phyloP scores from a whole-genome alignment of 352 stramenopile genomes.

The Phytopythium montanum region DNA sequence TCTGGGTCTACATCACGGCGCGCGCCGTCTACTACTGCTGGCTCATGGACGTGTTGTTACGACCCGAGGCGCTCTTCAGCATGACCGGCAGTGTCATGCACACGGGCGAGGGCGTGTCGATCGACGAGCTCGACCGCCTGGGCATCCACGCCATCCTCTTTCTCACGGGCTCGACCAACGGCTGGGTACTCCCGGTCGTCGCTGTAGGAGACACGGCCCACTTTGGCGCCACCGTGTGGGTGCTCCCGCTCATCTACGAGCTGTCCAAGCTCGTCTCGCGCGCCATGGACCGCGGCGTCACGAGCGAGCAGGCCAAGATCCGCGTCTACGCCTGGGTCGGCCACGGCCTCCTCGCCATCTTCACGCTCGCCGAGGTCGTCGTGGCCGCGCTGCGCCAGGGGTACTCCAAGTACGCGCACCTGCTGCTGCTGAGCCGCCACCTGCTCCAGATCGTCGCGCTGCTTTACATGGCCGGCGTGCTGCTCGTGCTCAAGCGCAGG shows the following conservation, averaged over 20 bases:
- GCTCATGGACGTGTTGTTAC: slow-evolving; percentile 19
- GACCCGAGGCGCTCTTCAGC: background rate
- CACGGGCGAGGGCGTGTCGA: background rate
- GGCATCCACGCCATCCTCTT: slow-evolving; percentile 24
- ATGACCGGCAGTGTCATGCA: background rate
- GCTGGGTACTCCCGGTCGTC: slow-evolving; percentile 24
- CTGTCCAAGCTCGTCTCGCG: slow-evolving; percentile 27
- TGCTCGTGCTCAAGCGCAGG: slow-evolving; percentile 28
- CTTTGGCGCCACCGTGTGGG: slow-evolving; percentile 31
- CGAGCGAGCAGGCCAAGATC: slow-evolving; percentile 27
- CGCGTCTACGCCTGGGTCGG: slow-evolving; percentile 22
- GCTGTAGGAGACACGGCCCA: slow-evolving; percentile 23
- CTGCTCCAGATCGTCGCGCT: slow-evolving; percentile 24
- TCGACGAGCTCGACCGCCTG: slow-evolving; percentile 24
- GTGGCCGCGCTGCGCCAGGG: slow-evolving; percentile 17
- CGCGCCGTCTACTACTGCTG: slow-evolving; percentile 16
- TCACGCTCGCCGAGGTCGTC: slow-evolving; percentile 15
- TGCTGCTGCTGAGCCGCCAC: slow-evolving; percentile 21
- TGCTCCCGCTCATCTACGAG: slow-evolving; percentile 38
- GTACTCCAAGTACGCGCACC: slow-evolving; percentile 29
- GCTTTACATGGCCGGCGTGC: slow-evolving; percentile 24
- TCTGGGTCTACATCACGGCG: slow-evolving; percentile 21
- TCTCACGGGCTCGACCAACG: slow-evolving; percentile 13
- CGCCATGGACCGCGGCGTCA: slow-evolving; percentile 35
- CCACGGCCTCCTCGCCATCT: slow-evolving; percentile 17